phyloP scores from a whole-genome alignment of 2,329 filamentous ascomycete species.

The Calycina herbarum region DNA sequence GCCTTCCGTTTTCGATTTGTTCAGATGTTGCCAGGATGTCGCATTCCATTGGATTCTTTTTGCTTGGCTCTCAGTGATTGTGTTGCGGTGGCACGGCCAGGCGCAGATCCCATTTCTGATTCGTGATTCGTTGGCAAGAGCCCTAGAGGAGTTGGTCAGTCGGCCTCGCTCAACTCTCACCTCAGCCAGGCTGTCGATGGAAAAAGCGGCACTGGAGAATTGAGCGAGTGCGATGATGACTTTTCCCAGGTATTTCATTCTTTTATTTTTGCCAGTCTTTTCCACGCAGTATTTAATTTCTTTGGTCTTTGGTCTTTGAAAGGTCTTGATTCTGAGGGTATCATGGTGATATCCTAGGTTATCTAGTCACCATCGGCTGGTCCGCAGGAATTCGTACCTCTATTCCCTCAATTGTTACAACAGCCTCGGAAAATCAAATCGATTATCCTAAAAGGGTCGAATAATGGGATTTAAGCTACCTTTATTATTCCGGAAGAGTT shows the following conservation, averaged over 20 bases:
- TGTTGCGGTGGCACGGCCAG: conserved; percentile 31
- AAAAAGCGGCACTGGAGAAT: background rate
- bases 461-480: too few relatives aligned
- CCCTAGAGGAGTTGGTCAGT: conserved; percentile 12
- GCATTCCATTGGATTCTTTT: conserved; percentile 26
- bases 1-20: conserved; percentile 12
- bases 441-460: too few relatives aligned
- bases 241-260: background rate
- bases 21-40: conserved; percentile 16
- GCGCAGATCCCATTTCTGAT: conserved; percentile 20
- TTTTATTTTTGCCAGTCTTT: background rate
- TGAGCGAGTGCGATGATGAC: background rate
- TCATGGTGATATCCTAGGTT: background rate
- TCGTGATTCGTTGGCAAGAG: conserved; percentile 28
- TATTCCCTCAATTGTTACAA: too few relatives aligned
- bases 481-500: too few relatives aligned
- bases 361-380: too few relatives aligned
- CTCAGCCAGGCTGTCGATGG: conserved; percentile 16
- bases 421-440: too few relatives aligned
- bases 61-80: conserved; percentile 32
- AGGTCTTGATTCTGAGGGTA: background rate
- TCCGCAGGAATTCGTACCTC: too few relatives aligned
- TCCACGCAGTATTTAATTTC: background rate
- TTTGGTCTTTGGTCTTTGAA: background rate
- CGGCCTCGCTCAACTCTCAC: conserved; percentile 13